Evolutionary conservation across 805 yeast genomes (phyloP).

Genomic region (Saccharomycopsis babjevae): DNA sequence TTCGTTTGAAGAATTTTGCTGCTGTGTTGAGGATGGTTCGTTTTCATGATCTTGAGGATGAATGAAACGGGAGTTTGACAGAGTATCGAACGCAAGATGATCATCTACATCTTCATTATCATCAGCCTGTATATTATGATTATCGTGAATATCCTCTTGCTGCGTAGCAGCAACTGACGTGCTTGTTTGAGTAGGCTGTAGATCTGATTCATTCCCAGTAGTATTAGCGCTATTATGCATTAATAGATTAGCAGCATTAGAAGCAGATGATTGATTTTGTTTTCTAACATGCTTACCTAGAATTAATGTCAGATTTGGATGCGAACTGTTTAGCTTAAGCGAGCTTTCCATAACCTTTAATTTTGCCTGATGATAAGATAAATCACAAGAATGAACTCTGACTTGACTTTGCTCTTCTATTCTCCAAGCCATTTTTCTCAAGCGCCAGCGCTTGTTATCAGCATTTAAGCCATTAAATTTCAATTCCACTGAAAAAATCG

Average conservation of each 20-base stretch:
- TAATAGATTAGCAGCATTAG: neutral
- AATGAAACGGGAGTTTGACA: slow-evolving; percentile 1
- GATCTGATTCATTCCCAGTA: neutral
- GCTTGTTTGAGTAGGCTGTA: neutral
- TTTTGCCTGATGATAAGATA: slow-evolving; percentile 39
- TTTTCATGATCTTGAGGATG: slow-evolving; percentile 15
- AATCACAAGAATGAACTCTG: slow-evolving; percentile 44
- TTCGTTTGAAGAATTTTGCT: neutral
- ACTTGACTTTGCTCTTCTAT: slow-evolving; percentile 75
- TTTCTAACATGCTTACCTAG: slow-evolving; percentile 5
- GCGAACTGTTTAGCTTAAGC: slow-evolving; percentile 24
- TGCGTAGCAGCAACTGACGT: neutral
- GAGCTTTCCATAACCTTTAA: slow-evolving; percentile 36
- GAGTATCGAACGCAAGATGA: neutral
- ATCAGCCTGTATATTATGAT: neutral
- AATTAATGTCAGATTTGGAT: slow-evolving; percentile 5
- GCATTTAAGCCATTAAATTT: slow-evolving; percentile 64
- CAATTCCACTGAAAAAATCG: slow-evolving; percentile 75
- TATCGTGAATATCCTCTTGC: neutral
- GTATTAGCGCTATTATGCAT: neutral
- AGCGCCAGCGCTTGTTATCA: slow-evolving; percentile 64
- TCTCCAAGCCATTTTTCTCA: slow-evolving; percentile 83
- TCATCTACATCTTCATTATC: slow-evolving; percentile 1
- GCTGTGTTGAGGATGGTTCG: slow-evolving; percentile 2
- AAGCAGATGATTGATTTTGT: neutral